Evolutionary conservation across 1,284 basidiomycete species (phyloP).

Genomic region (Ceratobasidium sp.): DNA sequence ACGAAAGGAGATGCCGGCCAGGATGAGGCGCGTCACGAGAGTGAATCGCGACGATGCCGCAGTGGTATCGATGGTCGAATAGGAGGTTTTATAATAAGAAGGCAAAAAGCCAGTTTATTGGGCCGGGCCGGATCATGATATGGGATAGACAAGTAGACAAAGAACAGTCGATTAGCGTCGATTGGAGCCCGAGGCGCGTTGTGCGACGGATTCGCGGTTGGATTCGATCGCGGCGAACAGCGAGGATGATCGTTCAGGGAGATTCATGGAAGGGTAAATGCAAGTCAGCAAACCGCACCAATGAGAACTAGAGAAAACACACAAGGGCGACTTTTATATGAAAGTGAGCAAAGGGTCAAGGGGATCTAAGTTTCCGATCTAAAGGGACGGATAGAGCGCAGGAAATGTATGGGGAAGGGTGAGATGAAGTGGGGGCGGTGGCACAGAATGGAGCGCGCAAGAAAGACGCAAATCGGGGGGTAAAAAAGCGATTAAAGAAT

Average conservation of each 20-base stretch:
- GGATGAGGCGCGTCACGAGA: constrained; percentile 1
- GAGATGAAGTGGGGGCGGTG: neutral
- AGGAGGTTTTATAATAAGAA: constrained; percentile 31
- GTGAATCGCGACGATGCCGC: constrained; percentile 25
- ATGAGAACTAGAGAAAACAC: neutral
- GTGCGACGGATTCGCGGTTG: constrained; percentile 3
- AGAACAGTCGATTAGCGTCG: constrained; percentile 23
- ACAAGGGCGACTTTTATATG: constrained; percentile 10
- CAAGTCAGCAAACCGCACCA: constrained; percentile 8
- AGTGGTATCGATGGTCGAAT: constrained; percentile 13
- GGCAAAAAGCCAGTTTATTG: constrained; percentile 31
- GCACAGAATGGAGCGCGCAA: neutral
- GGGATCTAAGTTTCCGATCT: neutral
- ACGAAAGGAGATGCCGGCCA: constrained; percentile 2
- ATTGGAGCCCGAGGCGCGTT: constrained; percentile 4
- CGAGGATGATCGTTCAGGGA: neutral
- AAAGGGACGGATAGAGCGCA: neutral
- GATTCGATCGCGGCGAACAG: constrained; percentile 4
- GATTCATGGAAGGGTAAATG: neutral
- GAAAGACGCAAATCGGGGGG: constrained; percentile 2
- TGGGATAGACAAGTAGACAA: neutral
- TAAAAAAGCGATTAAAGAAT: neutral
- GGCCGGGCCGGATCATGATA: constrained; percentile 33
- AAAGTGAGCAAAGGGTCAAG: constrained; percentile 5
- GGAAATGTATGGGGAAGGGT: too few relatives aligned